These are phyloP conservation scores for Leccinum olivaceopallidum DNA, from an alignment of 768 basidiomycete genomes.

Conservation along the genomic window DNA sequence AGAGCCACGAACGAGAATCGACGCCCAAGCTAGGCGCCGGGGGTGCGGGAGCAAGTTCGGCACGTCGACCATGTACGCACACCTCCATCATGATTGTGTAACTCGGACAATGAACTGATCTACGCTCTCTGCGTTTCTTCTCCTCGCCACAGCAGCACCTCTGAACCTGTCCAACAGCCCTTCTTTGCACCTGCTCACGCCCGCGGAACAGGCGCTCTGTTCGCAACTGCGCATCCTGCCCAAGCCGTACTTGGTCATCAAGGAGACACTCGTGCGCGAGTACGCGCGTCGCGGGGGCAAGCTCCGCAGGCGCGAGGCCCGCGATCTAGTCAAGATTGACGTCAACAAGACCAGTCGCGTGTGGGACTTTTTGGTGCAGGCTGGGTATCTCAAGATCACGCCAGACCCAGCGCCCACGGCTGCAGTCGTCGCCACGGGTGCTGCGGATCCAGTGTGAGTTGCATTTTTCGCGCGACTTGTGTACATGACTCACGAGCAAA, in stretches of 20 bases:
- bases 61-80: constrained; percentile 44
- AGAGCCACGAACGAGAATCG: constrained; percentile 59
- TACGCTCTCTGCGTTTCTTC: not conserved
- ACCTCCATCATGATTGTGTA: not conserved
- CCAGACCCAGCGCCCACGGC: constrained; percentile 44
- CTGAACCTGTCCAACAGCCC: constrained; percentile 91
- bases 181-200: constrained; percentile 85
- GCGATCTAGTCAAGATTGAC: constrained; percentile 90
- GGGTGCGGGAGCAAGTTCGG: constrained; percentile 37
- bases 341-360: constrained; percentile 90
- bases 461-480: not conserved
- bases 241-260: constrained; percentile 93
- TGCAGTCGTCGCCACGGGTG: constrained; percentile 14
- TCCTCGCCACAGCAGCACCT: constrained; percentile 46
- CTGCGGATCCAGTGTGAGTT: constrained; percentile 38
- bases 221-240: constrained; percentile 89
- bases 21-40: constrained; percentile 51
- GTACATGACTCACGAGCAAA: not conserved
- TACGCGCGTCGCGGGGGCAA: constrained; percentile 89
- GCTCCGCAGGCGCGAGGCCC: constrained; percentile 83
- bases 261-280: constrained; percentile 92
- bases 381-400: constrained; percentile 76
- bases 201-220: constrained; percentile 86
- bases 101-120: not conserved
- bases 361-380: constrained; percentile 91